Base-by-base conservation (phyloP, 306 rosid genomes). In the Lupinus albus region DNA sequence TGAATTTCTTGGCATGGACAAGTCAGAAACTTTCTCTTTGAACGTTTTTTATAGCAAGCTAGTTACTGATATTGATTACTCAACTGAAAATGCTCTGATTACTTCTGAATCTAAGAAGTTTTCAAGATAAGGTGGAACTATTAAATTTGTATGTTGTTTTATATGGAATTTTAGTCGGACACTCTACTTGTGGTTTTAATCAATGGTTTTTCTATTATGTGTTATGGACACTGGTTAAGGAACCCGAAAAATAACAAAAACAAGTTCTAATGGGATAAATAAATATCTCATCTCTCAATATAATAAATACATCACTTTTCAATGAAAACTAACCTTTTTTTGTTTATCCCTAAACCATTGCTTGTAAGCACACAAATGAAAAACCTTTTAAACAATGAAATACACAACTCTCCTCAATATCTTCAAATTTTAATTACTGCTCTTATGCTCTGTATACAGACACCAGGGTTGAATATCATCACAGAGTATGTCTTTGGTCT, bases 401-500 rank as follows among this genome's bases (percentile, higher is more conserved):
- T 25, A 2, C 30, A 0, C 4, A 25, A 25, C 30, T 25, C 30
- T 25, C 30, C 30, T 2, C 30, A 25, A 25, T 4, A 25, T 25
- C 30, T 25, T 25, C 30, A 25, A 5, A 20, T 9, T 71, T 61
- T 30, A 36, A 33, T 72, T 41, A 64, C 48, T 59, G 15, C 61
- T 71, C 12, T 69, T 8, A 10, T 73, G 39, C 44, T 67, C 13
- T 9, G 21, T 5, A 7, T 65, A 64, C 85, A 89, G 94, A 85
- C 91, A 16, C 96, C 91, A 45, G 94, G 91, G 57, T 71, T 89
- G 48, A 87, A 89, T 53, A 80, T 89, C 39, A 87, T 89, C 66
- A 87, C 93, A 0, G 96, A 89, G 77, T 89, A 89, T 35, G 64
- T 81, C 15, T 87, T 87, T 65, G 96, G 96, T 61, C 11, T 87